A percentile compares a stretch with the other conserved stretches of the same genome.
These are phyloP conservation scores for Mrakia hoshinonis DNA, from an alignment of 768 basidiomycete species.

Conservation along the genomic window DNA sequence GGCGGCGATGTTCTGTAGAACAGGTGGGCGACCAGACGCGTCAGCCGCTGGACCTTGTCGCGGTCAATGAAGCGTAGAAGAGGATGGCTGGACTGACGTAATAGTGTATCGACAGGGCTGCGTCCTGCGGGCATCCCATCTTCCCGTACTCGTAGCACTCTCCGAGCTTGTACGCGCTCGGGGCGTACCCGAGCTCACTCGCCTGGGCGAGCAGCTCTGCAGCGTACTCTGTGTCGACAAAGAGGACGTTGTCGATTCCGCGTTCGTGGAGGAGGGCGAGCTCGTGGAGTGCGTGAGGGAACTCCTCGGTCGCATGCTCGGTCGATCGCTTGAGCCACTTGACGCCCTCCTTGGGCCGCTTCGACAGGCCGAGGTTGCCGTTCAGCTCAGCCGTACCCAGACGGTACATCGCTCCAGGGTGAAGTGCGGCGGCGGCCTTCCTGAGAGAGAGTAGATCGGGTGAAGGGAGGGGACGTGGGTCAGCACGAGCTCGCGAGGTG, in stretches of 20 bases:
- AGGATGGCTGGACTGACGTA: slow-evolving; percentile 57
- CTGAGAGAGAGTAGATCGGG: slow-evolving; percentile 35
- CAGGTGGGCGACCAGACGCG: slow-evolving; percentile 20
- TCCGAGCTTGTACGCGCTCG: slow-evolving; percentile 87
- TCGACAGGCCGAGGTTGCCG: slow-evolving; percentile 77
- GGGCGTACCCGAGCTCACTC: slow-evolving; percentile 89
- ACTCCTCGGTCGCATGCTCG: slow-evolving; percentile 77
- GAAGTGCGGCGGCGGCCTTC: slow-evolving; percentile 81
- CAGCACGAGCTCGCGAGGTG: not conserved
- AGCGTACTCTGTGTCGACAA: slow-evolving; percentile 92
- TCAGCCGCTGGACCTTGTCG: not conserved
- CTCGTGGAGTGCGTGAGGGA: slow-evolving; percentile 93
- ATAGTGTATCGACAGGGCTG: slow-evolving; percentile 95
- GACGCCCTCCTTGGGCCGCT: slow-evolving; percentile 88
- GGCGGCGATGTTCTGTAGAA: slow-evolving; percentile 83
- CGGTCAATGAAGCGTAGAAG: not conserved
- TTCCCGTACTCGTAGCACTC: slow-evolving; percentile 99
- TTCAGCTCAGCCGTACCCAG: slow-evolving; percentile 93
- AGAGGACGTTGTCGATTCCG: slow-evolving; percentile 97
- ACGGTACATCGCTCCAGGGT: slow-evolving; percentile 93
- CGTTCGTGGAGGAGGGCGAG: slow-evolving; percentile 85
- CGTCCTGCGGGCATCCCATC: slow-evolving; percentile 95
- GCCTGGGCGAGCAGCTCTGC: slow-evolving; percentile 90
- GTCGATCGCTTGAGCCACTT: slow-evolving; percentile 98
- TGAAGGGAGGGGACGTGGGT: not conserved